These are phyloP conservation scores for Apophysomyces ossiformis DNA, from an alignment of 371 early-diverging fungal genomes.

Conservation along the genomic window DNA sequence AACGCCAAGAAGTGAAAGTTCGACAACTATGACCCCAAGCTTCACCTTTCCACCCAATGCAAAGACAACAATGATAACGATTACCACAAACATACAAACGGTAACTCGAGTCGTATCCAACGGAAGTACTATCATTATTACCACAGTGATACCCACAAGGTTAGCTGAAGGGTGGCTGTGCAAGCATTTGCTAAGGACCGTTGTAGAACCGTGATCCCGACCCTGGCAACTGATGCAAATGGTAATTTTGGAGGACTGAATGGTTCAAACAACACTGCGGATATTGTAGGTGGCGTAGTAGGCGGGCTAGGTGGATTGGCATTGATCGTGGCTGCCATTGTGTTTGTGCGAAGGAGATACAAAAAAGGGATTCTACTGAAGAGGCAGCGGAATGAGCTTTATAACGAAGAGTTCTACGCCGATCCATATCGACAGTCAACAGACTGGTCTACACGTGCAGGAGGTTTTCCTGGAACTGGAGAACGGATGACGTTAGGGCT, in stretches of 20 bases:
- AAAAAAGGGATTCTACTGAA: slow-evolving; percentile 17
- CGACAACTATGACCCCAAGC: background rate
- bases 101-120: slow-evolving; percentile 27
- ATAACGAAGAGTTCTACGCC: slow-evolving; percentile 32
- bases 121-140: slow-evolving; percentile 31
- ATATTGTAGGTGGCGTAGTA: slow-evolving; percentile 34
- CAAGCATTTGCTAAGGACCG: background rate
- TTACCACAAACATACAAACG: slow-evolving; percentile 30
- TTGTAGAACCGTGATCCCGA: slow-evolving; percentile 37
- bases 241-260: background rate
- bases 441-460: slow-evolving; percentile 23
- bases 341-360: slow-evolving; percentile 24
- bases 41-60: slow-evolving; percentile 9
- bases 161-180: slow-evolving; percentile 20
- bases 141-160: slow-evolving; percentile 40
- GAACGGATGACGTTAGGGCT: slow-evolving; percentile 9
- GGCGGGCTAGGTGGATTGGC: slow-evolving; percentile 38
- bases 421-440: slow-evolving; percentile 32
- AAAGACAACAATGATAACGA: slow-evolving; percentile 2
- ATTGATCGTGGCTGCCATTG: slow-evolving; percentile 27
- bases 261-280: slow-evolving; percentile 12
- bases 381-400: slow-evolving; percentile 25
- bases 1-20: background rate
- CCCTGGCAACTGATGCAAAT: slow-evolving; percentile 22
- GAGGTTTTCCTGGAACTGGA: slow-evolving; percentile 28